Conservation (phyloP, 2,329 filamentous ascomycete genomes). For the Tolypocladium album region DNA sequence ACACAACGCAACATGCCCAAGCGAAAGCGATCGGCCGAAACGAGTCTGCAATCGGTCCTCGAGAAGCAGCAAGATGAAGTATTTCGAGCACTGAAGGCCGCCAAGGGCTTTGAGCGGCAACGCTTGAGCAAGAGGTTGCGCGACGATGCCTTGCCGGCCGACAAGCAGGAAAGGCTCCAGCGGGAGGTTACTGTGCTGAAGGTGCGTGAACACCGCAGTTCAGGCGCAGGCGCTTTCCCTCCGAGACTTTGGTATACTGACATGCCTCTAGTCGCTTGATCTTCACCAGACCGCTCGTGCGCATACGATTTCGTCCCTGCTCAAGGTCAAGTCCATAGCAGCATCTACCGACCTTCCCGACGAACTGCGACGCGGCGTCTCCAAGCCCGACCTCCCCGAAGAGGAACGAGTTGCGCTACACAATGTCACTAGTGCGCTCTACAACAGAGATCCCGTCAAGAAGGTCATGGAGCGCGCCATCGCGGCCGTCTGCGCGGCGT, state of each 20-base stretch:
- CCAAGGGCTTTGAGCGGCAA: conserved; percentile 69
- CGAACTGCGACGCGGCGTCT: conserved; percentile 32
- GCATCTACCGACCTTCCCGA: conserved; percentile 39
- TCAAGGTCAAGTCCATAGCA: conserved; percentile 42
- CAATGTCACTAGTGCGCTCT: conserved; percentile 49
- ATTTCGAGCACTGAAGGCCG: conserved; percentile 56
- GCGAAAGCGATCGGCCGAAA: conserved; percentile 39
- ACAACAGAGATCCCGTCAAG: conserved; percentile 39
- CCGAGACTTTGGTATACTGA: not conserved
- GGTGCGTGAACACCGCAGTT: conserved; percentile 18
- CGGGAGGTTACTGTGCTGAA: conserved; percentile 47
- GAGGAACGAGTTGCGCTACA: conserved; percentile 42
- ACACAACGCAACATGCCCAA: conserved; percentile 38
- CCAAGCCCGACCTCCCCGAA: conserved; percentile 39
- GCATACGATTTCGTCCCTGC: conserved; percentile 42
- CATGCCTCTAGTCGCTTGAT: conserved; percentile 36
- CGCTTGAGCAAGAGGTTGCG: conserved; percentile 53
- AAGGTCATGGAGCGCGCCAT: conserved; percentile 37
- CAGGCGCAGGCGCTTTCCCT: not conserved
- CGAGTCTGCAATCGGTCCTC: conserved; percentile 38
- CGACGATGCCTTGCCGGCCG: conserved; percentile 31
- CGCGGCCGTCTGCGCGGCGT: conserved; percentile 33
- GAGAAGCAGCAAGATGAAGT: conserved; percentile 48
- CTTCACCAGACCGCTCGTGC: conserved; percentile 46
- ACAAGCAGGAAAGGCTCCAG: conserved; percentile 50